Evolutionary conservation across 768 basidiomycete genomes (phyloP), one percentile per base, ranked within the genome.

Genomic region (Daedaleopsis nitida): DNA sequence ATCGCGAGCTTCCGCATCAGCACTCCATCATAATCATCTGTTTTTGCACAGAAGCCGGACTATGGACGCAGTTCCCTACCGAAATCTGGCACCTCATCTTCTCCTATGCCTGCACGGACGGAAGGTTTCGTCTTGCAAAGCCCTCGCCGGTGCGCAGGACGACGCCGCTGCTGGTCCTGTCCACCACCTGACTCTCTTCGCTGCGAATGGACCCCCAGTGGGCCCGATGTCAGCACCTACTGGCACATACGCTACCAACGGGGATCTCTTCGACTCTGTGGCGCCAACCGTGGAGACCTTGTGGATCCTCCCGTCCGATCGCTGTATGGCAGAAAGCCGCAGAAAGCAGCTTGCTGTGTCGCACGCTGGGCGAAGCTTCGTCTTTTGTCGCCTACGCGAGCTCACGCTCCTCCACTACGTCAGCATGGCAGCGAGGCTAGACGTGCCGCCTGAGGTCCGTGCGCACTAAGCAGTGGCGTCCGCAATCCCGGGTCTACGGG

Each of bases 41-140:
- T n/a, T 17, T 21, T 24, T 12, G 38, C 19, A 45, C 42, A 44
- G 34, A 10, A 37, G 47, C 32, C 17, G 34, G 12, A 32, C 56
- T 34, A 32, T 47, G 23, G 38, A 51, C n/a, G 6, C 35, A 32
- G 27, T 14, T 62, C 11, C 43, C 55, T 10, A 11, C 43, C 19
- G 55, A 57, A 9, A 44, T 62, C 10, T 62, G 60, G 60, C 55
- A 47, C 19, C 2, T 11, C 51, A 57, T 62, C 38, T 42, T 62
- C 7, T 21, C 34, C n/a, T 53, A 38, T n/a, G 60, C 55, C 11
- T 62, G 55, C 35, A 34, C 32, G 1, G 60, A 57, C 21, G 55
- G 27, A 45, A 38, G 23, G 16, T 32, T 7, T 32, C 44, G 39
- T 19, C 57, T 35, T 50, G 52, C 23, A 2, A 42, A 17, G 19